Evolutionary conservation across 805 yeast species (phyloP).

Genomic region (Saturnispora kantuleensis): DNA sequence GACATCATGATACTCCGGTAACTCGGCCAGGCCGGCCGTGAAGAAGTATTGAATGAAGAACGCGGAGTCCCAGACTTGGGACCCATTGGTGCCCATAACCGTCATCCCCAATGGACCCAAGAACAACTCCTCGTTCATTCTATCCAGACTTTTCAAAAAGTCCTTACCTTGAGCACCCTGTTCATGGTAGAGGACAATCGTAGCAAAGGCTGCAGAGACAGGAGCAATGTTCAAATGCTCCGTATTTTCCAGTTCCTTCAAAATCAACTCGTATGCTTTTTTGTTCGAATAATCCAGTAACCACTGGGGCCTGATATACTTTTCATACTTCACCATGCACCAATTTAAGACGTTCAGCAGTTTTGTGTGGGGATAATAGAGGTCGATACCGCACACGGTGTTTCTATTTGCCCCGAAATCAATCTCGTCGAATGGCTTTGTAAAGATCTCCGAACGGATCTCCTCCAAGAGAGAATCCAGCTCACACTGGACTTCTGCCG

Average conservation of each 20-base stretch:
- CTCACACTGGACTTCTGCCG: slow-evolving; percentile 44
- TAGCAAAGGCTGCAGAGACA: slow-evolving; percentile 76
- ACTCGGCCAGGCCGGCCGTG: slow-evolving; percentile 66
- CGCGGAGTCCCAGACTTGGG: slow-evolving; percentile 95
- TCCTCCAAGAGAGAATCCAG: slow-evolving; percentile 53
- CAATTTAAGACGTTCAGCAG: slow-evolving; percentile 54
- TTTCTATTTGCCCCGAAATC: slow-evolving; percentile 67
- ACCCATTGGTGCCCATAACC: slow-evolving; percentile 95
- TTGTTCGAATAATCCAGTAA: slow-evolving; percentile 41
- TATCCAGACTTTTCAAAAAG: slow-evolving; percentile 42
- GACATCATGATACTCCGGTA: slow-evolving; percentile 52
- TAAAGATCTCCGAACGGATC: slow-evolving; percentile 74
- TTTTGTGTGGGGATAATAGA: slow-evolving; percentile 85
- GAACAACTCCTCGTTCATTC: slow-evolving; percentile 70
- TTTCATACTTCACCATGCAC: slow-evolving; percentile 54
- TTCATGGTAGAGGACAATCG: slow-evolving; percentile 58
- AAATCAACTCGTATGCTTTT: slow-evolving; percentile 49
- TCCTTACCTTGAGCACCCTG: slow-evolving; percentile 61
- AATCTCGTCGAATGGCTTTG: slow-evolving; percentile 50
- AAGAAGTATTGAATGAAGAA: slow-evolving; percentile 80
- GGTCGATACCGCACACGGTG: slow-evolving; percentile 81
- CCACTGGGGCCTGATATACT: slow-evolving; percentile 69
- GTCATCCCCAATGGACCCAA: slow-evolving; percentile 88
- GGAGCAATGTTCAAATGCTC: slow-evolving; percentile 87
- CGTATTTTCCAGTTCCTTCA: slow-evolving; percentile 71